Evolutionary conservation across 495 filamentous ascomycete species (phyloP).

Genomic region (Aspergillus sparsus): DNA sequence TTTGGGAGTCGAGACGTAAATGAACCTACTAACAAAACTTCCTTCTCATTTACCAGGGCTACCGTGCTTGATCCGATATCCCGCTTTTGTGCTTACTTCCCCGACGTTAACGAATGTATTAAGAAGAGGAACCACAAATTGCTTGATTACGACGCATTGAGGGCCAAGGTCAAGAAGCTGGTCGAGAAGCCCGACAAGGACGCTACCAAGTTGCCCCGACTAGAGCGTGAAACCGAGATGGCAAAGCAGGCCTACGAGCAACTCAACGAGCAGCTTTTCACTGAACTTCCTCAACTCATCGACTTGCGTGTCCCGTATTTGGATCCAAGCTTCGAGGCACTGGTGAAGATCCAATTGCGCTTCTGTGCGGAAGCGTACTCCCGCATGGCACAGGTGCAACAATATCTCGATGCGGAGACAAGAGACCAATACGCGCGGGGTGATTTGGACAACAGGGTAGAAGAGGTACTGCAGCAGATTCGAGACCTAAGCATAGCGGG

Average conservation of each 20-base stretch:
- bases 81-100: constrained; percentile 97
- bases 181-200: constrained; percentile 99
- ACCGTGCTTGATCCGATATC: constrained; percentile 95
- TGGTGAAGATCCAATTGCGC: constrained; percentile 96
- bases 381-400: constrained; percentile 97
- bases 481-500: constrained; percentile 92
- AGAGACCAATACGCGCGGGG: constrained; percentile 95
- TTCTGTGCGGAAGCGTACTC: constrained; percentile 98
- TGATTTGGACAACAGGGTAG: constrained; percentile 86
- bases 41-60: constrained; percentile 50
- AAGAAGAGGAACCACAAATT: constrained; percentile 98
- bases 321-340: constrained; percentile 92
- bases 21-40: background rate
- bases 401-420: constrained; percentile 96
- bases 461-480: constrained; percentile 96
- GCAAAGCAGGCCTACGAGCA: constrained; percentile 91
- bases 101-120: constrained; percentile 98
- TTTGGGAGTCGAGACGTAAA: background rate
- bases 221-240: constrained; percentile 92
- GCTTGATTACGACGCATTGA: constrained; percentile 94
- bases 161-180: constrained; percentile 92
- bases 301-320: constrained; percentile 95
- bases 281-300: constrained; percentile 94
- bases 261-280: constrained; percentile 91
- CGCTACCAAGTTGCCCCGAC: constrained; percentile 86